Percentiles rank a stretch among this genome's conserved stretches.
Evolutionary conservation across 1,284 basidiomycete genomes (phyloP).

Genomic region (Cutaneotrichosporon spelunceum): DNA sequence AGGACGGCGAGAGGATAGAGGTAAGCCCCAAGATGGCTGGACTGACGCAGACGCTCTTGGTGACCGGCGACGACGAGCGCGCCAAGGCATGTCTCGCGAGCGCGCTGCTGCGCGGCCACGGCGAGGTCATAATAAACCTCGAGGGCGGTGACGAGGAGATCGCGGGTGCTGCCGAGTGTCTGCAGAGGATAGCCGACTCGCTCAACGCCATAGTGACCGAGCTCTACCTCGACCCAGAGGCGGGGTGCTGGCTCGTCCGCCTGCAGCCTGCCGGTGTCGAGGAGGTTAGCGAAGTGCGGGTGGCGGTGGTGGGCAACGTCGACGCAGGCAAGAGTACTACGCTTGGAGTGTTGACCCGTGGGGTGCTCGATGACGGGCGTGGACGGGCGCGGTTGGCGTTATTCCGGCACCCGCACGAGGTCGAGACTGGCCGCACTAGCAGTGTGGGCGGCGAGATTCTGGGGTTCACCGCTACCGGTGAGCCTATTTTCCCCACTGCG

Average conservation of each 20-base stretch:
- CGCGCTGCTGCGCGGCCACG: conserved; percentile 40
- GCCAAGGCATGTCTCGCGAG: conserved; percentile 39
- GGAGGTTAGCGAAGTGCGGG: conserved; percentile 73
- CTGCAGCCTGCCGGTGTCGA: conserved; percentile 46
- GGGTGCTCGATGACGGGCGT: conserved; percentile 88
- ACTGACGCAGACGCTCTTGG: conserved; percentile 33
- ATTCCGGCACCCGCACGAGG: conserved; percentile 95
- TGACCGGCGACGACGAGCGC: conserved; percentile 32
- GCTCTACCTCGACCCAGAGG: conserved; percentile 34
- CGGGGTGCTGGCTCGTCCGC: conserved; percentile 45
- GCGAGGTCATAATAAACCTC: conserved; percentile 44
- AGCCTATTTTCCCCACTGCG: conserved; percentile 67
- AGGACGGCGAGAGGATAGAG: conserved; percentile 35
- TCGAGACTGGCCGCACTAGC: conserved; percentile 91
- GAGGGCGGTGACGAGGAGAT: conserved; percentile 33
- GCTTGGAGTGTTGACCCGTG: conserved; percentile 64
- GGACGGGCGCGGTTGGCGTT: conserved; percentile 87
- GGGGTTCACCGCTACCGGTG: conserved; percentile 71
- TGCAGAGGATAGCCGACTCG: conserved; percentile 27
- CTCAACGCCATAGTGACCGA: conserved; percentile 43
- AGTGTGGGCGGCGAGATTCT: conserved; percentile 97
- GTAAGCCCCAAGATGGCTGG: conserved; percentile 24
- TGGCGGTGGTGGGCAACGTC: conserved; percentile 89
- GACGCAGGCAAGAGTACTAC: conserved; percentile 88
- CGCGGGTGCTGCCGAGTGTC: conserved; percentile 28